Conservation (phyloP, 73 alveolate species). For the Blepharisma japonicum region DNA sequence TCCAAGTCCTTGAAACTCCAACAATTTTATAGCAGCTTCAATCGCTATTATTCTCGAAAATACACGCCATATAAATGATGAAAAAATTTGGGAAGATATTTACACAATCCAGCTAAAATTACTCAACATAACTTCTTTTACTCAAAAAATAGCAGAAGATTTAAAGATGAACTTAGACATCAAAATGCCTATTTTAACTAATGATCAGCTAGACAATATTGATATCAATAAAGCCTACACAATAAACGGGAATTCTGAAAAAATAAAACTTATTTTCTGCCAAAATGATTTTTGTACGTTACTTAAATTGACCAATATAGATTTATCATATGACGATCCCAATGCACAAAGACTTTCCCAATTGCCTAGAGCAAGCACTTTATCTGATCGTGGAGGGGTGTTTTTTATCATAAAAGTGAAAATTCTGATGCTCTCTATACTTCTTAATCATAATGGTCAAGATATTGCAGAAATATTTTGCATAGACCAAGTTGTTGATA, state of each 20-base stretch:
- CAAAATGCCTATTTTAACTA: background rate
- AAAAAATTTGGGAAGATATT: conserved; percentile 3
- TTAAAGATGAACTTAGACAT: background rate
- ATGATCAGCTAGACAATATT: background rate
- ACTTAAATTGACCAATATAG: background rate
- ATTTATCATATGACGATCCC: conserved; percentile 23
- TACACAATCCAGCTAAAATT: background rate
- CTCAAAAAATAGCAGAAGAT: background rate
- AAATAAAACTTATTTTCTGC: background rate
- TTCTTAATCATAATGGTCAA: background rate
- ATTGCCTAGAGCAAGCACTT: too few species aligned
- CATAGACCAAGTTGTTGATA: background rate
- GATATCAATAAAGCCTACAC: conserved; percentile 1
- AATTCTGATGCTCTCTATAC: conserved; percentile 9
- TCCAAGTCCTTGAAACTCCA: too few species aligned
- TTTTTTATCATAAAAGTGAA: background rate
- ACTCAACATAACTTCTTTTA: background rate
- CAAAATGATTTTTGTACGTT: background rate
- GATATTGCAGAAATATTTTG: conserved; percentile 8
- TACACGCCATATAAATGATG: background rate
- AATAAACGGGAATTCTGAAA: background rate
- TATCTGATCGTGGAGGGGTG: too few species aligned
- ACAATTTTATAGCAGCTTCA: too few species aligned
- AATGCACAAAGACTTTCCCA: too few species aligned
- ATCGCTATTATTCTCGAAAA: too few species aligned